A percentile compares a stretch with the other conserved stretches of the same genome.
These are phyloP conservation scores for Phytophthora rubi DNA, from an alignment of 352 stramenopile species.

Conservation along the genomic window DNA sequence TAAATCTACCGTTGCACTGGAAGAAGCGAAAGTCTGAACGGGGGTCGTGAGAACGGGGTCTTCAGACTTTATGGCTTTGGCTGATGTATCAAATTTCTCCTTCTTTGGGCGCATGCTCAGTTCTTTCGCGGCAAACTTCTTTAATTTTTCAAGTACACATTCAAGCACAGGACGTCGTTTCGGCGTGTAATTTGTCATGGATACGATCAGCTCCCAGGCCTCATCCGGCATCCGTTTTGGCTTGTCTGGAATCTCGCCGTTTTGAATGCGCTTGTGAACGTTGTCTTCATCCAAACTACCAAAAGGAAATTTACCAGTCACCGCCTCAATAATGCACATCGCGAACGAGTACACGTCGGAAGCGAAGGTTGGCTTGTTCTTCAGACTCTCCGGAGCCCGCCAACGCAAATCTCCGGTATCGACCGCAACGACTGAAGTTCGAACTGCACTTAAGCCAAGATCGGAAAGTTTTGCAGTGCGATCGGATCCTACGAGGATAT, in stretches of 20 bases:
- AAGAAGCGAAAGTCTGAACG: not conserved
- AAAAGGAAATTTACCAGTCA: not conserved
- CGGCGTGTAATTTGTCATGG: not conserved
- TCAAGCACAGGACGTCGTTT: not conserved
- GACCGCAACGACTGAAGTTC: not conserved
- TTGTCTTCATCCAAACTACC: not conserved
- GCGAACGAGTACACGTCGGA: not conserved
- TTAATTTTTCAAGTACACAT: not conserved
- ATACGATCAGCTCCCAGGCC: not conserved
- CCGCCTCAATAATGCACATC: not conserved
- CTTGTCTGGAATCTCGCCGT: not conserved
- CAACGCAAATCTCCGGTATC: not conserved
- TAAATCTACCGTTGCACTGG: not conserved
- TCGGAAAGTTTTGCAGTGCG: not conserved
- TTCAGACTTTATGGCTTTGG: not conserved
- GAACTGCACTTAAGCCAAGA: not conserved
- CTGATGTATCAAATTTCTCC: not conserved
- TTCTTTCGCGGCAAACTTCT: not conserved
- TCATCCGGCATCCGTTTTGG: not conserved
- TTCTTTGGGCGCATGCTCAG: not conserved
- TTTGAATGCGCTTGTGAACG: not conserved
- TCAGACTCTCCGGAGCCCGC: not conserved
- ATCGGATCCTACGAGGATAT: not conserved
- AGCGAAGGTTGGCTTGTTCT: not conserved
- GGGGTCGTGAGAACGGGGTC: not conserved